These are phyloP conservation scores for Hymenochaete sp. DNA, from an alignment of 1,284 basidiomycete species.

Conservation along the genomic window DNA sequence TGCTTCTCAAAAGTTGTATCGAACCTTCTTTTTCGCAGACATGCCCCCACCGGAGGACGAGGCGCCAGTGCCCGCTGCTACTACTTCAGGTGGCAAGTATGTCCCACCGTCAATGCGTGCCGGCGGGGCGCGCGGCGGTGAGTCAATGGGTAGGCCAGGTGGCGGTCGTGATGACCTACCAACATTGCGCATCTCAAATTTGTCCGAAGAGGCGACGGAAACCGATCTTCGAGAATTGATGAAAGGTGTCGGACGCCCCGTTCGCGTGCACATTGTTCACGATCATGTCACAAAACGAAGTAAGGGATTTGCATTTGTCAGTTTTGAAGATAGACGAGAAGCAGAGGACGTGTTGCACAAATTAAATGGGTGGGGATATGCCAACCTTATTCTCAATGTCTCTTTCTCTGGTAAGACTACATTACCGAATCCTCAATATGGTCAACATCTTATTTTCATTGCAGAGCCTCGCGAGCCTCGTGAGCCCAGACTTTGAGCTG, in stretches of 20 bases:
- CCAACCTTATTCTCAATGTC: constrained; percentile 80
- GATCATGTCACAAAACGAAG: constrained; percentile 93
- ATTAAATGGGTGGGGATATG: constrained; percentile 87
- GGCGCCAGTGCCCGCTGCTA: constrained; percentile 32
- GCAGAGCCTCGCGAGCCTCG: constrained; percentile 30
- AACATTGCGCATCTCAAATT: constrained; percentile 94
- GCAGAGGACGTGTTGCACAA: constrained; percentile 91
- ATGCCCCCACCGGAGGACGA: constrained; percentile 43
- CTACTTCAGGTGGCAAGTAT: constrained; percentile 68
- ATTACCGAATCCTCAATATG: too few species aligned
- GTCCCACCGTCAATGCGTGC: constrained; percentile 87
- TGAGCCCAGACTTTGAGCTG: too few species aligned
- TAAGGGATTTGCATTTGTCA: constrained; percentile 95
- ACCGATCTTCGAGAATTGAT: constrained; percentile 93
- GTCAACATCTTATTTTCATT: background rate
- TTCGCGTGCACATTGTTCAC: constrained; percentile 88
- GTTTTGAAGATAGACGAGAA: constrained; percentile 75
- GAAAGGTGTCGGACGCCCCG: constrained; percentile 73
- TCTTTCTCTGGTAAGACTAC: constrained; percentile 86
- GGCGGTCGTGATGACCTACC: constrained; percentile 83
- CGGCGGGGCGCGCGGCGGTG: constrained; percentile 61
- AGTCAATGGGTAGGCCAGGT: constrained; percentile 64
- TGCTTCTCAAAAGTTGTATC: background rate
- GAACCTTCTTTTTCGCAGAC: constrained; percentile 23
- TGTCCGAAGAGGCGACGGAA: constrained; percentile 93